These are phyloP conservation scores for Aspergillus biplanus DNA, from an alignment of 495 filamentous ascomycete species.

Conservation along the genomic window DNA sequence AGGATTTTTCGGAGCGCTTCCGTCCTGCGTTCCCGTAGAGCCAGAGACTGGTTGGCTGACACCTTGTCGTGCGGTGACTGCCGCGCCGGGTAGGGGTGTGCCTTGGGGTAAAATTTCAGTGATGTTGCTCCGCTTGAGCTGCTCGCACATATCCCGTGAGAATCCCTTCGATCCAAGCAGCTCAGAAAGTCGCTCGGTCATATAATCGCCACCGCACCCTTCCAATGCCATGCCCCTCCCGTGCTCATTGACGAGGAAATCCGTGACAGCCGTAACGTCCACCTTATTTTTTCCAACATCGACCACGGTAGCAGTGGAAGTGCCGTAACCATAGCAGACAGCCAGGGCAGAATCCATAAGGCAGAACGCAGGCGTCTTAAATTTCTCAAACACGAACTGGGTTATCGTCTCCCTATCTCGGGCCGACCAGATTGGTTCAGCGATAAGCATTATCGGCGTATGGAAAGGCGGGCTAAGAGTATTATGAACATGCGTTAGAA, in stretches of 20 bases:
- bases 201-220: conserved; percentile 80
- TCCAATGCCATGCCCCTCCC: conserved; percentile 66
- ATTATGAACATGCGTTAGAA: conserved; percentile 85
- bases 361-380: conserved; percentile 87
- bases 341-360: conserved; percentile 85
- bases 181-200: conserved; percentile 75
- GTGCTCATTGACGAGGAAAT: conserved; percentile 67
- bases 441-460: conserved; percentile 87
- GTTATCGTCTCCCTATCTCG: conserved; percentile 81
- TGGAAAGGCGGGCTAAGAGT: conserved; percentile 88
- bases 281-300: conserved; percentile 91
- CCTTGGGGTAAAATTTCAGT: conserved; percentile 84
- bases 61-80: conserved; percentile 49
- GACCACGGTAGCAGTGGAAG: conserved; percentile 74
- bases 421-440: conserved; percentile 83
- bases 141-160: conserved; percentile 88
- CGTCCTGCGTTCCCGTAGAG: conserved; percentile 53
- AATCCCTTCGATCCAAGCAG: conserved; percentile 73
- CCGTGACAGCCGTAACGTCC: conserved; percentile 84
- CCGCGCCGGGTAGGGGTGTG: conserved; percentile 57
- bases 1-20: conserved; percentile 33
- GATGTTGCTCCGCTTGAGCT: conserved; percentile 85
- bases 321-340: conserved; percentile 80
- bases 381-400: conserved; percentile 95
- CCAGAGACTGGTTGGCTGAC: conserved; percentile 63